Base-by-base conservation (phyloP, 2,329 filamentous ascomycete genomes). In the Trichoderma cornu-damae region DNA sequence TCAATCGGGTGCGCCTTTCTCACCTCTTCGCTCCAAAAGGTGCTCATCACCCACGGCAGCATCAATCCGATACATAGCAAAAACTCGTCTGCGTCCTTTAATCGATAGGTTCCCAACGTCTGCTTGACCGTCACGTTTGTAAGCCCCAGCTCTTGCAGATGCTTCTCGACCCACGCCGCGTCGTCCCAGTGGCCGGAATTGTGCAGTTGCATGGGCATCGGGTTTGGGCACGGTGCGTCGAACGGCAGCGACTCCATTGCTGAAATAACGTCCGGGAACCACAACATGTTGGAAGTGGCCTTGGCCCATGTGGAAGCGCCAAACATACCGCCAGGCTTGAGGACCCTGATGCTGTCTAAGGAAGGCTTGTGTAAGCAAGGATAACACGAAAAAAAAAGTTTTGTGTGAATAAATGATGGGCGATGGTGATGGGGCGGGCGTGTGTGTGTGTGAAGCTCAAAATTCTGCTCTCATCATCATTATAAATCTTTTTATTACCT, bases 211-310 rank as follows among this genome's bases (percentile, higher is more conserved):
- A 75, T 71, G 0, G 68, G 66, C 20, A 74, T 40, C 5, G 63
- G 57, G 12, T 65, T 55, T 0, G 73, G 69, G 28, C 73, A 67
- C 4, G 73, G 71, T 0, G 73, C 70, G 0, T 71, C 64, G 34
- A 75, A 76, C 0, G 75, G 71, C 38, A 79, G 69, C 0, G 72
- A 68, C 12, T 62, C 64, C 35, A 79, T 74, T 7, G 74, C 74
- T 0, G 66, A 66, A 11, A 66, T 64, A 30, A 78, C 35, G 28
- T 78, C 74, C 0, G 68, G 63, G 3, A 65, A 43, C 74, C 75
- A 79, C 32, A 68, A 66, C 2, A 62, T 67, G 5, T 63, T 54
- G 47, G 64, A 62, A 57, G 72, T 69, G 37, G 53, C 51, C 62
- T 68, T 70, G 35, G 72, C 72, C 54, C 73, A 70, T 1, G 70